These are phyloP conservation scores for Macrophomina tecta DNA, from an alignment of 2,329 filamentous ascomycete species.

Conservation along the genomic window DNA sequence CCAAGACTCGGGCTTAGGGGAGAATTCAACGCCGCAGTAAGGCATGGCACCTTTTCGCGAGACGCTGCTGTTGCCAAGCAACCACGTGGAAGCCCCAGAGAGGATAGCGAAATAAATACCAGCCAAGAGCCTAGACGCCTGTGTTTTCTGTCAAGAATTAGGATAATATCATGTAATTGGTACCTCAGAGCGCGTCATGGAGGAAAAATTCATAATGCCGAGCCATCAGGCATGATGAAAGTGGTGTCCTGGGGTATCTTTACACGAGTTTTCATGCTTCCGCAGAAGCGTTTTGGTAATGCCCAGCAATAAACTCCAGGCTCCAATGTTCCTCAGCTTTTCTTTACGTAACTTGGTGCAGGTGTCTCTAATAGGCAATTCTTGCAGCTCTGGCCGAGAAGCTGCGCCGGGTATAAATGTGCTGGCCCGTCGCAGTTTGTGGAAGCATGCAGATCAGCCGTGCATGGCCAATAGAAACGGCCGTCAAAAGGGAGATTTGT, in stretches of 20 bases:
- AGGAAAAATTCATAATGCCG: background rate
- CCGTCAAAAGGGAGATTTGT: background rate
- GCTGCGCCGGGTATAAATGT: background rate
- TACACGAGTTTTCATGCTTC: background rate
- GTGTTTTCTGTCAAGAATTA: background rate
- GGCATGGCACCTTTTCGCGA: background rate
- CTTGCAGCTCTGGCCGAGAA: background rate
- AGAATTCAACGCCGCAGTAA: too few species aligned
- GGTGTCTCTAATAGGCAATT: background rate
- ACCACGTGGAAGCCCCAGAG: background rate
- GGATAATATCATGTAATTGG: background rate
- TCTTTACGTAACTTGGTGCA: slow-evolving; percentile 12
- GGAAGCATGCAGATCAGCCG: background rate
- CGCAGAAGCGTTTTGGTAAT: background rate
- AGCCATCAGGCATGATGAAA: background rate
- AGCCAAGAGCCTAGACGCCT: background rate
- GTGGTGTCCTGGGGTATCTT: background rate
- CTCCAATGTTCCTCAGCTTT: background rate
- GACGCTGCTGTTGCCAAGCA: background rate
- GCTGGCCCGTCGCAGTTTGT: too few species aligned
- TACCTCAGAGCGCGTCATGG: background rate
- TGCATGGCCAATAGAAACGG: background rate
- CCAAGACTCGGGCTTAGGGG: too few species aligned
- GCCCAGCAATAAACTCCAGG: background rate
- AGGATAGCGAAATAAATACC: background rate